Conservation (phyloP, 176 grass and related monocot genomes). For the Oryza meyeriana region DNA sequence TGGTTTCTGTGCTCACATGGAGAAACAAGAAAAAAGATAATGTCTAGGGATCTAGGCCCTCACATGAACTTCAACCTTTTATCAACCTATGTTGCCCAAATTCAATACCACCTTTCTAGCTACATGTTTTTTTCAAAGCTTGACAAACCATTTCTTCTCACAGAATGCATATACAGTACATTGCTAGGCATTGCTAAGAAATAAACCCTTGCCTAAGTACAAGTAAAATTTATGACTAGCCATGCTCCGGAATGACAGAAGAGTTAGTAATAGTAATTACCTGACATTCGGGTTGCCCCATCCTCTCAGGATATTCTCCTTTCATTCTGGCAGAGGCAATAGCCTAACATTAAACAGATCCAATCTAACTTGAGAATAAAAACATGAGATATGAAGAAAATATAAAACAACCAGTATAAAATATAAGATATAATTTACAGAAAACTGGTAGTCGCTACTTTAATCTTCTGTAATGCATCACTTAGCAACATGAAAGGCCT, state of each 20-base stretch:
- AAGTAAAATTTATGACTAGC: constrained; percentile 9
- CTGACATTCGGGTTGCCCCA: constrained; percentile 96
- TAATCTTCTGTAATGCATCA: constrained; percentile 25
- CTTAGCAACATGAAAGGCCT: not conserved
- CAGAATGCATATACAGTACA: not conserved
- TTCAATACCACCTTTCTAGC: not conserved
- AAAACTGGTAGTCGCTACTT: not conserved
- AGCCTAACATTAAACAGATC: constrained; percentile 65
- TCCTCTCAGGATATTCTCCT: constrained; percentile 98
- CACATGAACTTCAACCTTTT: constrained; percentile 5
- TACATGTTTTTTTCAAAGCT: not conserved
- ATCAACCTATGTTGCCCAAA: constrained; percentile 1
- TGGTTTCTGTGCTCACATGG: not conserved
- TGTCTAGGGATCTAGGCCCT: not conserved
- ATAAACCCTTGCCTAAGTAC: not conserved
- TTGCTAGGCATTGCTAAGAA: constrained; percentile 3
- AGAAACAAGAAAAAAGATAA: not conserved
- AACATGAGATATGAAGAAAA: constrained; percentile 31
- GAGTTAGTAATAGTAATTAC: constrained; percentile 38
- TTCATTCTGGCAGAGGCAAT: constrained; percentile 99
- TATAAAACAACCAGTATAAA: not conserved
- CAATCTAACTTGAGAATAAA: constrained; percentile 44
- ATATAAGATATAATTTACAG: constrained; percentile 9
- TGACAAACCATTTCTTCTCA: constrained; percentile 13
- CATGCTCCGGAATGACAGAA: constrained; percentile 13